Evolutionary conservation across 2,329 filamentous ascomycete species (phyloP).

Genomic region (Trichoderma citrinoviride): DNA sequence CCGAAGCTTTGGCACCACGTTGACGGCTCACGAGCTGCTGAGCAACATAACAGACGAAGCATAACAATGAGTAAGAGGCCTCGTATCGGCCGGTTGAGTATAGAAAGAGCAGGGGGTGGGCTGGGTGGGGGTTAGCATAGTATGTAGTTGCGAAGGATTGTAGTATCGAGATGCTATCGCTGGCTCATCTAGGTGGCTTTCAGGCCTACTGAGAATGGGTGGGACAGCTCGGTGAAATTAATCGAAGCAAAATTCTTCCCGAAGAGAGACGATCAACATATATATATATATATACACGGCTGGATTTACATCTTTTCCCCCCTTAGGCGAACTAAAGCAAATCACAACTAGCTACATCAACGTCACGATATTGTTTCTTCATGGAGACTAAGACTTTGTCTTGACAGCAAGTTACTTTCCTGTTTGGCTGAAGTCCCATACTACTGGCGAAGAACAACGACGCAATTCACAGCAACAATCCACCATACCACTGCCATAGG

Average conservation of each 20-base stretch:
- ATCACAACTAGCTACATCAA: neutral
- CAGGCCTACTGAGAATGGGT: neutral
- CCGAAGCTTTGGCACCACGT: slow-evolving; percentile 27
- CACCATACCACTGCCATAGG: neutral
- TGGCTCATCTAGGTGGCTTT: too few relatives aligned
- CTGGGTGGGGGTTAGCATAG: neutral
- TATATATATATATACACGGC: neutral
- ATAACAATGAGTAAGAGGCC: neutral
- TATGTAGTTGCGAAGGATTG: neutral
- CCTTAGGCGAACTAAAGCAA: neutral
- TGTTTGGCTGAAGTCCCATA: too few relatives aligned
- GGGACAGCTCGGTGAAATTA: neutral
- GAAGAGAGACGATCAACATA: neutral
- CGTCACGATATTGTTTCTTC: neutral
- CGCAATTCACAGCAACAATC: neutral
- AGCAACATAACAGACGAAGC: slow-evolving; percentile 23
- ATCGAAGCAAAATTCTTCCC: neutral
- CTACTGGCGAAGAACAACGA: neutral
- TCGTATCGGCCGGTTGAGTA: neutral
- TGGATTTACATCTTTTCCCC: neutral
- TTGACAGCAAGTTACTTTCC: neutral
- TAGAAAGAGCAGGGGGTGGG: too few relatives aligned
- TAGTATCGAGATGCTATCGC: neutral
- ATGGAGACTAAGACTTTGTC: neutral
- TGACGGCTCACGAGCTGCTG: slow-evolving; percentile 26